These are phyloP conservation scores for Aspergillus versicolor DNA, from an alignment of 2,329 filamentous ascomycete genomes.

Conservation along the genomic window DNA sequence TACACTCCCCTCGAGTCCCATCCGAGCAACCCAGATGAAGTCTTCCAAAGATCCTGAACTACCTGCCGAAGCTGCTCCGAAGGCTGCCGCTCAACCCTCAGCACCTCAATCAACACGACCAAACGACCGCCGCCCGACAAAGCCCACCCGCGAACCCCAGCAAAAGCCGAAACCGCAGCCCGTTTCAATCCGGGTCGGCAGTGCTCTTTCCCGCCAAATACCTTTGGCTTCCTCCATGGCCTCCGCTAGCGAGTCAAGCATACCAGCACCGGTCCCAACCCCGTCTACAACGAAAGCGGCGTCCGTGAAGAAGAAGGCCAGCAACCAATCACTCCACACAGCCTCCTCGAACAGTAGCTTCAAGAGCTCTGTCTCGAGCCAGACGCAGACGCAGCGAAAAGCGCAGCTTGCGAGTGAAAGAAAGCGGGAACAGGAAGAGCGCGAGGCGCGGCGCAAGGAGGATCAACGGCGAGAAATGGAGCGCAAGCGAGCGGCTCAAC, in stretches of 20 bases:
- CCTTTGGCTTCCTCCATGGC: slow-evolving; percentile 54
- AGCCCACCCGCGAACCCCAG: slow-evolving; percentile 42
- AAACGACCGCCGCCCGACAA: slow-evolving; percentile 44
- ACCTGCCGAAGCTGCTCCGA: slow-evolving; percentile 27
- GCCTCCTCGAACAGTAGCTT: slow-evolving; percentile 56
- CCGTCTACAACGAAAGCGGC: slow-evolving; percentile 48
- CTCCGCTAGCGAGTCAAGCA: slow-evolving; percentile 55
- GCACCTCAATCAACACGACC: slow-evolving; percentile 28
- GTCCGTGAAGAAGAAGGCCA: slow-evolving; percentile 62
- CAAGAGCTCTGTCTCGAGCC: slow-evolving; percentile 62
- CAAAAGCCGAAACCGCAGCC: slow-evolving; percentile 49
- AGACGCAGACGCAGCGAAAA: slow-evolving; percentile 64
- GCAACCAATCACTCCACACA: slow-evolving; percentile 63
- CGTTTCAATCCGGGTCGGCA: slow-evolving; percentile 51
- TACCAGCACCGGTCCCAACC: slow-evolving; percentile 43
- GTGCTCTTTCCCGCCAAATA: slow-evolving; percentile 46
- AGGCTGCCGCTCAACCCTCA: slow-evolving; percentile 23
- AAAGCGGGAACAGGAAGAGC: slow-evolving; percentile 82
- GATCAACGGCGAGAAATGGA: slow-evolving; percentile 81
- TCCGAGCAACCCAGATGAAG: slow-evolving; percentile 27
- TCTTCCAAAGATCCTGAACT: slow-evolving; percentile 34
- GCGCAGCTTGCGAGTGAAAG: slow-evolving; percentile 73
- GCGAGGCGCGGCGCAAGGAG: slow-evolving; percentile 72
- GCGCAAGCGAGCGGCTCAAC: slow-evolving; percentile 64
- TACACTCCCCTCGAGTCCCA: slow-evolving; percentile 23